A percentile compares a stretch with the other conserved stretches of the same genome.
These are phyloP conservation scores for Pichia gijzeniarum DNA, from an alignment of 805 yeast species.

Conservation along the genomic window DNA sequence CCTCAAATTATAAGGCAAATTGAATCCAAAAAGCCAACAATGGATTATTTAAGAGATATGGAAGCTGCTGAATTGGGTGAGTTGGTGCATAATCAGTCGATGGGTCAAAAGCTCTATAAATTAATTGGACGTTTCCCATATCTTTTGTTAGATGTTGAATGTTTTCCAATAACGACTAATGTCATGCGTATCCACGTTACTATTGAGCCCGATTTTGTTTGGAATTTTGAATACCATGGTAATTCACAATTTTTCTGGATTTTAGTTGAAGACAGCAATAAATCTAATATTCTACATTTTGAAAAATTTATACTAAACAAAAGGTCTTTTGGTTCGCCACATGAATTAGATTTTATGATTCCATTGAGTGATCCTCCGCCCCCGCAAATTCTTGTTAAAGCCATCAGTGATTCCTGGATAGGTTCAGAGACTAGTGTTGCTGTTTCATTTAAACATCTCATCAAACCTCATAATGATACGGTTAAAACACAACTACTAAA, in stretches of 20 bases:
- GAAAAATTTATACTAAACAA: conserved; percentile 70
- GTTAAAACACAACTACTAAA: conserved; percentile 73
- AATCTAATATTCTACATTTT: conserved; percentile 66
- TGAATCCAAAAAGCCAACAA: conserved; percentile 55
- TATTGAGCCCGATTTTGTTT: conserved; percentile 69
- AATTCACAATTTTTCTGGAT: conserved; percentile 86
- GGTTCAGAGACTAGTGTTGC: conserved; percentile 74
- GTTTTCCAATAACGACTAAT: conserved; percentile 80
- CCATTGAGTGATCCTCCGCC: conserved; percentile 89
- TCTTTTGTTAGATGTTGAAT: conserved; percentile 67
- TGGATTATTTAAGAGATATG: conserved; percentile 71
- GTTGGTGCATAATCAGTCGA: conserved; percentile 70
- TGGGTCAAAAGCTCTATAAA: conserved; percentile 60
- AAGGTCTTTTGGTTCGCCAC: conserved; percentile 46
- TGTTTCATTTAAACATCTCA: conserved; percentile 83
- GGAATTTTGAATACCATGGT: conserved; percentile 84
- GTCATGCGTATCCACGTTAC: conserved; percentile 76
- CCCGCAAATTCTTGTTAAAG: conserved; percentile 74
- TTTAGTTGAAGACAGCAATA: conserved; percentile 80
- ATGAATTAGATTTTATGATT: conserved; percentile 85
- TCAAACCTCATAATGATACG: conserved; percentile 83
- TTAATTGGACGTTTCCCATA: conserved; percentile 69
- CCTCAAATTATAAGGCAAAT: conserved; percentile 56
- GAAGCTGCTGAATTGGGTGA: conserved; percentile 78
- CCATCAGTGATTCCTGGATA: conserved; percentile 81